A percentile compares a stretch with the other conserved stretches of the same genome.
phyloP scores from a whole-genome alignment of 1,284 basidiomycete genomes.

The Irpex sp. region DNA sequence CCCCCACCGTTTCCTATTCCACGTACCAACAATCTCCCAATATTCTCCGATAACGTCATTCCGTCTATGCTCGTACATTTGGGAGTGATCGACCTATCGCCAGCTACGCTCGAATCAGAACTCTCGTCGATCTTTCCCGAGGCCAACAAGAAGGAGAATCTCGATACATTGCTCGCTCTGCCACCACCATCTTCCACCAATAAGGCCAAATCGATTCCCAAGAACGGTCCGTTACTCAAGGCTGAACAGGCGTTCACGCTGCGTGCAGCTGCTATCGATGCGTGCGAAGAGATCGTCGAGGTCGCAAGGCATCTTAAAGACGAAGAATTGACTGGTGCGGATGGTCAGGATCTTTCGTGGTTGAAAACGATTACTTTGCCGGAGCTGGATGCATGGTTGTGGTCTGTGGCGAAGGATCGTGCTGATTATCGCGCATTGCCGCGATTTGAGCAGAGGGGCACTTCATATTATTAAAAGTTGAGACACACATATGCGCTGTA shows the following conservation, averaged over 20 bases:
- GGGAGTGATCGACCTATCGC: slow-evolving; percentile 67
- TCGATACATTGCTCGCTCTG: slow-evolving; percentile 38
- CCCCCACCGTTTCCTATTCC: slow-evolving; percentile 60
- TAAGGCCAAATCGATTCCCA: slow-evolving; percentile 29
- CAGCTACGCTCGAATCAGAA: slow-evolving; percentile 30
- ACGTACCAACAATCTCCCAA: slow-evolving; percentile 55
- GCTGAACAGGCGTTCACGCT: slow-evolving; percentile 66
- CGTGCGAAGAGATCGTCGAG: slow-evolving; percentile 65
- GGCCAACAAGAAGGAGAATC: slow-evolving; percentile 33
- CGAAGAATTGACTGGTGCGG: slow-evolving; percentile 23
- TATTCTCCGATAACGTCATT: slow-evolving; percentile 86
- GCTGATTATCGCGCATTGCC: slow-evolving; percentile 60
- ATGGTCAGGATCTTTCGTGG: slow-evolving; percentile 38
- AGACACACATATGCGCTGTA: neutral
- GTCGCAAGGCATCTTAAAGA: slow-evolving; percentile 44
- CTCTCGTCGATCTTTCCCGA: slow-evolving; percentile 44
- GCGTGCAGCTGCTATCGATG: slow-evolving; percentile 77
- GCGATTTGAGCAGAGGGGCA: slow-evolving; percentile 61
- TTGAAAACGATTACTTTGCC: slow-evolving; percentile 54
- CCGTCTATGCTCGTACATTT: slow-evolving; percentile 80
- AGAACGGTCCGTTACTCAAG: slow-evolving; percentile 63
- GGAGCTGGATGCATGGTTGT: slow-evolving; percentile 71
- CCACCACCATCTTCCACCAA: slow-evolving; percentile 14
- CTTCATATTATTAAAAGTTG: slow-evolving; percentile 55
- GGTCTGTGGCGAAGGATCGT: slow-evolving; percentile 74